Conservation (phyloP, 2,329 filamentous ascomycete genomes). For the Pseudogymnoascus sp. region DNA sequence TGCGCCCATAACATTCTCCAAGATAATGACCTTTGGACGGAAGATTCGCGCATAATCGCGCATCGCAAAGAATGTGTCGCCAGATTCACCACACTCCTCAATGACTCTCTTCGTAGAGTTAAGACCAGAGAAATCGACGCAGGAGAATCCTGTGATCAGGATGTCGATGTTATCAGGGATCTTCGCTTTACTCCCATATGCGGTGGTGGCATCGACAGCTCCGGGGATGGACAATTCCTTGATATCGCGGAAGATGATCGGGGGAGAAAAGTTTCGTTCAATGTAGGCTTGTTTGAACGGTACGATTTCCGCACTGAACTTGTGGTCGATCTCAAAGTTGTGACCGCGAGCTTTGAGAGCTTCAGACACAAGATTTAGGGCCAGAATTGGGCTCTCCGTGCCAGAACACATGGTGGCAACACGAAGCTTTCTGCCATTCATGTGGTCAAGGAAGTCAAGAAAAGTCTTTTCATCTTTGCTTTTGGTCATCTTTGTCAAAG, state of each 20-base stretch:
- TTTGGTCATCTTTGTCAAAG: background rate
- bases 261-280: slow-evolving; percentile 46
- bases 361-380: slow-evolving; percentile 47
- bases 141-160: slow-evolving; percentile 64
- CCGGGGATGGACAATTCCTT: slow-evolving; percentile 35
- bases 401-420: slow-evolving; percentile 72
- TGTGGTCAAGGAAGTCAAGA: slow-evolving; percentile 26
- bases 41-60: slow-evolving; percentile 45
- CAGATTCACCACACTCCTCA: slow-evolving; percentile 52
- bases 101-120: slow-evolving; percentile 49
- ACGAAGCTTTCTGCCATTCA: slow-evolving; percentile 34
- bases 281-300: slow-evolving; percentile 58
- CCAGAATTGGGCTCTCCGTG: slow-evolving; percentile 65
- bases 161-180: slow-evolving; percentile 55
- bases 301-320: slow-evolving; percentile 56
- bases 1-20: slow-evolving; percentile 61
- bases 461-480: slow-evolving; percentile 17
- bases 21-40: slow-evolving; percentile 53
- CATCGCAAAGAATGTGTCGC: slow-evolving; percentile 55
- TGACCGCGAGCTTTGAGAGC: slow-evolving; percentile 17
- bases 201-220: slow-evolving; percentile 45
- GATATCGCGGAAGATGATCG: slow-evolving; percentile 50
- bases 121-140: slow-evolving; percentile 63
- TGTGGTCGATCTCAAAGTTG: slow-evolving; percentile 41
- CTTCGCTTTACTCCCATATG: slow-evolving; percentile 49